Evolutionary conservation across 2,329 filamentous ascomycete species (phyloP).

Genomic region (Ceratocystis eucalypticola): DNA sequence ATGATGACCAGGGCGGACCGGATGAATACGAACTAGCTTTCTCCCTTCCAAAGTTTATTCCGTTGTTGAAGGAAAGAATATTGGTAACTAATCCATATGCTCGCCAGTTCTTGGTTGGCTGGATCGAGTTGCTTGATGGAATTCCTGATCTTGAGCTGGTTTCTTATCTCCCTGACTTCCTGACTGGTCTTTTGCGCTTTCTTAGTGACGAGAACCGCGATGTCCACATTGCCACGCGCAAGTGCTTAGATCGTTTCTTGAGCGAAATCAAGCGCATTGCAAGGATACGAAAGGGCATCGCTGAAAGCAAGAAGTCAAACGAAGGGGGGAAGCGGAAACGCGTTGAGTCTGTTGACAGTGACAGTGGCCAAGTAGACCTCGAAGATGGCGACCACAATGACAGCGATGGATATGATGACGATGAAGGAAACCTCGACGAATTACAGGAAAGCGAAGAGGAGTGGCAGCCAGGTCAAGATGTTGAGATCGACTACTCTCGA

Average conservation of each 20-base stretch:
- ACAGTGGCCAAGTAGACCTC: slow-evolving; percentile 42
- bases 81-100: slow-evolving; percentile 92
- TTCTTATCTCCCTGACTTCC: slow-evolving; percentile 78
- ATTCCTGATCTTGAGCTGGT: slow-evolving; percentile 95
- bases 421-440: slow-evolving; percentile 30
- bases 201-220: slow-evolving; percentile 82
- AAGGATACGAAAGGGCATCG: slow-evolving; percentile 79
- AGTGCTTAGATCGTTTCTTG: slow-evolving; percentile 77
- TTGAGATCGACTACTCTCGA: slow-evolving; percentile 81
- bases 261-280: slow-evolving; percentile 91
- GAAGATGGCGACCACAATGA: slow-evolving; percentile 49
- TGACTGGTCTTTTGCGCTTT: slow-evolving; percentile 80
- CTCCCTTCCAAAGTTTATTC: slow-evolving; percentile 80
- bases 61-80: slow-evolving; percentile 84
- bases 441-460: slow-evolving; percentile 65
- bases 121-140: slow-evolving; percentile 88
- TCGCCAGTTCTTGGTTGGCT: slow-evolving; percentile 85
- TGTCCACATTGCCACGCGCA: slow-evolving; percentile 87
- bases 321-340: slow-evolving; percentile 55
- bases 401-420: slow-evolving; percentile 42
- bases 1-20: slow-evolving; percentile 36
- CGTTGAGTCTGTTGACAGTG: slow-evolving; percentile 55
- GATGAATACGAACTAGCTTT: slow-evolving; percentile 52
- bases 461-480: slow-evolving; percentile 95
- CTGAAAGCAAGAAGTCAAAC: slow-evolving; percentile 64